Evolutionary conservation across 83 land plant genomes (phyloP).

Genomic region (Larix sibirica): DNA sequence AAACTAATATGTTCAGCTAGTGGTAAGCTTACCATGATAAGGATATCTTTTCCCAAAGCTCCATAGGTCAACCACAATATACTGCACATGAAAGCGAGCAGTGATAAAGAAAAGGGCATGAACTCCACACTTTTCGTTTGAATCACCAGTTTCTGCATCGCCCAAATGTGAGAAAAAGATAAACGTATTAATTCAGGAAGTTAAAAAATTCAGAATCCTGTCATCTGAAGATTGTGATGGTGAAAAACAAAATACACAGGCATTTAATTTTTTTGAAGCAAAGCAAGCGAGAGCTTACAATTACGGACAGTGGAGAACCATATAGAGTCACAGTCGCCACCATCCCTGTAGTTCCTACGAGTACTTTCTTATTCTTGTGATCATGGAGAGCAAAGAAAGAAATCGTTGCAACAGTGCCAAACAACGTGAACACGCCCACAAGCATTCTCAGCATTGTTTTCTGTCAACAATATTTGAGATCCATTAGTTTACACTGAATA

Average conservation of each 20-base stretch:
- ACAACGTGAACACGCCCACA: not conserved
- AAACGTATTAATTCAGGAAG: no score
- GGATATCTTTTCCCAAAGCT: conserved; percentile 23
- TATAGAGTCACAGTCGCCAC: conserved; percentile 7
- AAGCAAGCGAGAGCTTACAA: not conserved
- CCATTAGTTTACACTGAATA: no score
- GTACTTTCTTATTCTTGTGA: not conserved
- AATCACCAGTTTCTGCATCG: conserved; percentile 53
- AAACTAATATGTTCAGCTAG: no score
- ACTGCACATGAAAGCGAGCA: conserved; percentile 34
- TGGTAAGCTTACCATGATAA: conserved; percentile 23
- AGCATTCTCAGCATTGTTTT: conserved; percentile 4
- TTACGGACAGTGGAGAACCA: conserved; percentile 11
- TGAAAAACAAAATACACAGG: no score
- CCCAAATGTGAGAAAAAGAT: no score
- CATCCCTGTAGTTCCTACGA: conserved; percentile 1
- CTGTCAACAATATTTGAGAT: not conserved
- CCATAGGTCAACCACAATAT: conserved; percentile 37
- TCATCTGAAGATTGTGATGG: no score
- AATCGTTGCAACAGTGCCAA: not conserved
- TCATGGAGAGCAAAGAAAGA: not conserved
- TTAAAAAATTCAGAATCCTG: no score
- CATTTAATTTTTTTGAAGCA: no score
- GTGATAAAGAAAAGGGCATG: conserved; percentile 57
- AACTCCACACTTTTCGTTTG: conserved; percentile 59